Base-by-base conservation (phyloP, 345 rosid genomes). In the Eucalyptus cloeziana region DNA sequence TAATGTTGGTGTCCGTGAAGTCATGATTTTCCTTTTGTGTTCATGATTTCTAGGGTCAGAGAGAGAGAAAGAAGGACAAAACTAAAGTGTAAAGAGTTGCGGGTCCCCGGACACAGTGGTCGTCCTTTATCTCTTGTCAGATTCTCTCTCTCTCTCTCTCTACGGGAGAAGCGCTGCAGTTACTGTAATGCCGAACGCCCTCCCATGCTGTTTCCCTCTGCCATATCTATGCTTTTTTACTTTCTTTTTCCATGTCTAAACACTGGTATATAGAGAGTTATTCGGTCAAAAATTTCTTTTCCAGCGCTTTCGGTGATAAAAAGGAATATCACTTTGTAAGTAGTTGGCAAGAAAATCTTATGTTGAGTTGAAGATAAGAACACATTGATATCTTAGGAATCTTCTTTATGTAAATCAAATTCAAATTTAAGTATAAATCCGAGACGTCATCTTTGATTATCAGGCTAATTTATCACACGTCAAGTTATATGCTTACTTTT, bases 391-490 rank as follows among this genome's bases (percentile, higher is more conserved):
- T 40, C 15, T 12, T 3, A 21, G 15, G 19, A 11, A 76, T 37
- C 47, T 21, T 13, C 30, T 21, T 21, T 21, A 10, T 3, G 5
- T 21, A 10, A 22, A 21, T 30, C 5, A 6, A 62, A 62, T 62
- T 62, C 16, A 40, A 37, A 19, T 8, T 71, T 7, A 7, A 40
- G 30, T 10, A 1, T 10, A 40, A 40, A 76, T 40, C 7, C 4
- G 2, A 21, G 8, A 40, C 7, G 1, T 10, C 2, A 37, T 76
- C 9, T 21, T 37, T 19, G 5, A 11, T 10, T 1, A 60, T 25
- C 6, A 5, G 0, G 7, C 1, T 30, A 22, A 76, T 21, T 21
- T 24, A 76, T 40, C 15, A 11, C 47, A 3, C 5, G 2, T 37
- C 14, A 40, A 76, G 27, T 76, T 3, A 11, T 76, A 76, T 76